Evolutionary conservation across 2,329 filamentous ascomycete species (phyloP), one percentile per base, ranked within the genome.

Genomic region (Corinectria fuckeliana): DNA sequence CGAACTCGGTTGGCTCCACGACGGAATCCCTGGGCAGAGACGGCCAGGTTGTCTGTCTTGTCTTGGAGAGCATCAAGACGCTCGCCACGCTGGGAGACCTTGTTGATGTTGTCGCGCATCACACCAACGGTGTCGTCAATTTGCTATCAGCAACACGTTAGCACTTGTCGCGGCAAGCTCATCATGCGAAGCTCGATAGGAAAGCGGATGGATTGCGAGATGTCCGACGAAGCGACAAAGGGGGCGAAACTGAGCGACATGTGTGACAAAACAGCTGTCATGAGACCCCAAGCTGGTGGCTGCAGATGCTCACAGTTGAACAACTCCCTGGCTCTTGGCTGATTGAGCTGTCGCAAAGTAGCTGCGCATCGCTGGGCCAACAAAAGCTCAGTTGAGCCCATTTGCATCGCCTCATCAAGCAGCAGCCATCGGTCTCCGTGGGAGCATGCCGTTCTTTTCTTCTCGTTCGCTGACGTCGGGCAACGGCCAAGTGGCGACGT

Each of bases 51-150:
- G 81, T 97, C 89, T 67, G 91, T 97, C 86, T 97, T 96, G 78
- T 95, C 91, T 81, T 96, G 91, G 62, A 97, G 87, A 49, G 89
- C 88, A 77, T 97, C 91, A 62, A 97, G 86, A 70, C 89, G 87
- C 74, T 93, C 91, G 75, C 95, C 95, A 84, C 95, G 93, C 79
- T 97, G 89, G 41, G 91, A 93, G 63, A 97, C 92, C 80, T 95
- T 96, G 83, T 93, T 93, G 84, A 99, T 96, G 82, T 99, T 99
- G 77, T 97, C 90, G 73, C 91, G 88, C 94, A 99, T 97, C 68
- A 95, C 91, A 74, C 90, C 90, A 72, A 97, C 92, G 50, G 94
- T 97, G 74, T 93, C 91, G 77, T 98, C 91, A 79, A 99, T 97
- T 96, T 98, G 91, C 95, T 99, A 76, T 25, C 41, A 28, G 47